Evolutionary conservation across 345 rosid species (phyloP).

Genomic region (Clausena lansium): DNA sequence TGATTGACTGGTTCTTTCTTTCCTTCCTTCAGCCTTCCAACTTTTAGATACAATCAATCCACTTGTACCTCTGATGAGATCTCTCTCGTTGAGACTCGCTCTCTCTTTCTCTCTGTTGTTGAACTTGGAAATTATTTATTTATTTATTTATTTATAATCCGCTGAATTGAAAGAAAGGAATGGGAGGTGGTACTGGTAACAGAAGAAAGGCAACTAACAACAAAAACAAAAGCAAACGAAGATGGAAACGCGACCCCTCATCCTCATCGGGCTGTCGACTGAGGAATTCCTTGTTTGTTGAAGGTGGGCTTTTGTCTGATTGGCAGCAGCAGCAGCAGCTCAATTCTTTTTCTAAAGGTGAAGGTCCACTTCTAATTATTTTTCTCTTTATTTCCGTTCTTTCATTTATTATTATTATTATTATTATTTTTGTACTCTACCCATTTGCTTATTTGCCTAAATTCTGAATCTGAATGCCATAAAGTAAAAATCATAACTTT

Average conservation of each 20-base stretch:
- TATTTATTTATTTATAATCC: too few species aligned
- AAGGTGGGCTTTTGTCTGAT: constrained; percentile 74
- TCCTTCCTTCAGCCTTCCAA: too few species aligned
- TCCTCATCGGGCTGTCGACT: constrained; percentile 30
- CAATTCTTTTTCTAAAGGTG: constrained; percentile 36
- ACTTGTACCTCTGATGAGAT: too few species aligned
- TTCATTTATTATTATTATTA: not conserved
- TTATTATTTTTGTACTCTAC: not conserved
- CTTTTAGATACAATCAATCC: too few species aligned
- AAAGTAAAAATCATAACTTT: not conserved
- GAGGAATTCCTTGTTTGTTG: constrained; percentile 53
- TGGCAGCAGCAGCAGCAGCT: constrained; percentile 32
- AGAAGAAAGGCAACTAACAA: constrained; percentile 41
- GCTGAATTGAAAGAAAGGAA: too few species aligned
- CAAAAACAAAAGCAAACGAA: constrained; percentile 26
- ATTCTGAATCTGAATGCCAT: not conserved
- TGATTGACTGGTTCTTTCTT: too few species aligned
- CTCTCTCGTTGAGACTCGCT: too few species aligned
- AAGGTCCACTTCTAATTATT: not conserved
- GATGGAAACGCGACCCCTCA: constrained; percentile 22
- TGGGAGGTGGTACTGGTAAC: constrained; percentile 19
- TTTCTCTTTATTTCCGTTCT: not conserved
- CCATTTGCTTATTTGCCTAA: not conserved
- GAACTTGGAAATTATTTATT: too few species aligned
- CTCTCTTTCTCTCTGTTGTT: too few species aligned